phyloP scores from a whole-genome alignment of 371 early-diverging fungal species.

The Enterospora canceri region DNA sequence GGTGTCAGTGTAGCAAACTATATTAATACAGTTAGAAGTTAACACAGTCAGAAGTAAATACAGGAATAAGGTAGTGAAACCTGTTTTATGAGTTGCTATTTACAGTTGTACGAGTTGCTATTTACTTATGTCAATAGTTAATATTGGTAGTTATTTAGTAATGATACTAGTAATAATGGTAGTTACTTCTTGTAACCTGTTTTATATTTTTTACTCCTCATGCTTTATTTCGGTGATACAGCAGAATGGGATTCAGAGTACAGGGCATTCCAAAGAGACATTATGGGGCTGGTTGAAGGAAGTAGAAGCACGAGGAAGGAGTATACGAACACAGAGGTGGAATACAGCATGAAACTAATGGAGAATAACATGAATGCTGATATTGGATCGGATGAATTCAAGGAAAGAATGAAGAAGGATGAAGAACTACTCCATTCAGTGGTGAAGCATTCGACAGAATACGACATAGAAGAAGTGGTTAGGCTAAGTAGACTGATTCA shows the following conservation, averaged over 20 bases:
- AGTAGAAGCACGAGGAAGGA: neutral
- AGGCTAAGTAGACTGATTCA: neutral
- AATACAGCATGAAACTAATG: neutral
- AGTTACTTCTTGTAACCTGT: too few species aligned
- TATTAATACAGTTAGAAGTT: too few species aligned
- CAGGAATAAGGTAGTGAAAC: too few species aligned
- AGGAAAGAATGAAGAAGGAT: neutral
- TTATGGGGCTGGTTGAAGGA: neutral
- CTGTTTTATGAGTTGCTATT: too few species aligned
- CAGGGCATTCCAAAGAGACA: neutral
- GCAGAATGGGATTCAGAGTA: neutral
- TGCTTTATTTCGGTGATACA: neutral
- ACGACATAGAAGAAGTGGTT: neutral
- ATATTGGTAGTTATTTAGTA: too few species aligned
- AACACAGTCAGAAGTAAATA: too few species aligned
- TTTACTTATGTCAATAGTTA: too few species aligned
- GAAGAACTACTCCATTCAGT: neutral
- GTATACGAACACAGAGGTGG: neutral
- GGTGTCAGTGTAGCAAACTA: too few species aligned
- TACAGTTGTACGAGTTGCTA: too few species aligned
- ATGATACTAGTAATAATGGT: too few species aligned
- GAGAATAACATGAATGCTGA: neutral
- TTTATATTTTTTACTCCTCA: neutral
- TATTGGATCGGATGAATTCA: neutral
- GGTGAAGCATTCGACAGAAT: neutral